Percentiles rank a stretch among this genome's conserved stretches.
Conservation (phyloP, 2,329 filamentous ascomycete genomes). For the Lachnellula willkommii region DNA sequence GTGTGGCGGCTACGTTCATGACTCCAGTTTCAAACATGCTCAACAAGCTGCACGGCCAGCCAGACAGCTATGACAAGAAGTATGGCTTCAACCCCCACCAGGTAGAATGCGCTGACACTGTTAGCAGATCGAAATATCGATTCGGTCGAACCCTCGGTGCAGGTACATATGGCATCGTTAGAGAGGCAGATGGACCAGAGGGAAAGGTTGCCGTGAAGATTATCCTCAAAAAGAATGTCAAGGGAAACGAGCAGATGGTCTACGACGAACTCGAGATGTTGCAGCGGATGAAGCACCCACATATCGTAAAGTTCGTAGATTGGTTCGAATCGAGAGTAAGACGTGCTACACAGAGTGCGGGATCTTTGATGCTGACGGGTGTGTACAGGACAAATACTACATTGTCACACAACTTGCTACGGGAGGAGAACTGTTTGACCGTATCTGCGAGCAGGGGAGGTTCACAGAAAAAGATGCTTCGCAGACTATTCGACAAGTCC, state of each 20-base stretch:
- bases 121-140: conserved; percentile 69
- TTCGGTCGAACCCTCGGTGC: conserved; percentile 93
- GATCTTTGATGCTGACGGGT: conserved; percentile 1
- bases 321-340: conserved; percentile 97
- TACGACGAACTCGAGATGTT: conserved; percentile 95
- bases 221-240: conserved; percentile 98
- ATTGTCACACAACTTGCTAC: conserved; percentile 96
- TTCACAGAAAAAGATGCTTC: conserved; percentile 95
- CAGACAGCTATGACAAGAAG: conserved; percentile 99
- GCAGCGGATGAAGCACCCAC: conserved; percentile 82
- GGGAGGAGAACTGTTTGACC: conserved; percentile 93
- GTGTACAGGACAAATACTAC: conserved; percentile 89
- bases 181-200: conserved; percentile 79
- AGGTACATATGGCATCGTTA: conserved; percentile 96
- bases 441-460: conserved; percentile 95
- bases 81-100: conserved; percentile 38
- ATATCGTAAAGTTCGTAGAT: conserved; percentile 96
- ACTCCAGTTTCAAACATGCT: conserved; percentile 76
- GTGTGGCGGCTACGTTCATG: conserved; percentile 5
- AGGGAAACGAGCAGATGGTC: conserved; percentile 97
- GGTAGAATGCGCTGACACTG: conserved; percentile 15
- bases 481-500: conserved; percentile 88
- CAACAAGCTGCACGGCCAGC: conserved; percentile 93
- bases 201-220: conserved; percentile 97
- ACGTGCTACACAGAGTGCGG: neutral